Evolutionary conservation across 768 basidiomycete genomes (phyloP).

Genomic region (Leccinum boreale): DNA sequence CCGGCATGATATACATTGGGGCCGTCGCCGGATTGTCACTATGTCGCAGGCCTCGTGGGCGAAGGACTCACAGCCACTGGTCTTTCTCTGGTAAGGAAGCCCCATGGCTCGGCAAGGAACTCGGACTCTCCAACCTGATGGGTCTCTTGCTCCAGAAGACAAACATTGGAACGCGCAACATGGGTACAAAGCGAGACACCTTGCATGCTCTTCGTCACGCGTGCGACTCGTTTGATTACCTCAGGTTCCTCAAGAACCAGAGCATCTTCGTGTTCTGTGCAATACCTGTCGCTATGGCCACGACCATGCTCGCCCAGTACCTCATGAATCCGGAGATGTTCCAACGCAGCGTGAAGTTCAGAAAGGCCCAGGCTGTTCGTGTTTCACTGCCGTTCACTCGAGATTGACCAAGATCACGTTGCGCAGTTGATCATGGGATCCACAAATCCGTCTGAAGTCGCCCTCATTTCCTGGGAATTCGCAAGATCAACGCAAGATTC

Average conservation of each 20-base stretch:
- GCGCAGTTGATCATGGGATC: no score
- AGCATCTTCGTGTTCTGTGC: slow-evolving; percentile 95
- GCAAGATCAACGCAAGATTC: no score
- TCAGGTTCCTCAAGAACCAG: slow-evolving; percentile 83
- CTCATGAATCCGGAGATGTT: slow-evolving; percentile 92
- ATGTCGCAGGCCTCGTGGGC: slow-evolving; percentile 77
- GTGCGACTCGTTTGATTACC: slow-evolving; percentile 84
- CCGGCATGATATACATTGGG: slow-evolving; percentile 4
- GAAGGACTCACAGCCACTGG: slow-evolving; percentile 63
- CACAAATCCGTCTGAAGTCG: no score
- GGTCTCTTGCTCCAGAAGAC: slow-evolving; percentile 97
- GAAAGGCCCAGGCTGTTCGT: slow-evolving; percentile 76
- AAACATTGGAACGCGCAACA: slow-evolving; percentile 81
- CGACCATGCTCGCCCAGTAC: slow-evolving; percentile 87
- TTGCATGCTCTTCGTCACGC: slow-evolving; percentile 86
- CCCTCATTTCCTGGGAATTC: no score
- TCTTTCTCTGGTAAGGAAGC: slow-evolving; percentile 81
- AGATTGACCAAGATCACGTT: no score
- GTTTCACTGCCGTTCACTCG: slow-evolving; percentile 34
- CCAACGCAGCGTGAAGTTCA: slow-evolving; percentile 87
- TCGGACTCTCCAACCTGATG: slow-evolving; percentile 90
- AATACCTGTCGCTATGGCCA: slow-evolving; percentile 91
- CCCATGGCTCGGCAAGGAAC: slow-evolving; percentile 67
- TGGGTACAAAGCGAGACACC: slow-evolving; percentile 88
- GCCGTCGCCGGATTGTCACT: slow-evolving; percentile 89